Evolutionary conservation across 208 protist species (phyloP), one percentile per base, ranked within the genome.

Genomic region (Leishmania amazonensis): DNA sequence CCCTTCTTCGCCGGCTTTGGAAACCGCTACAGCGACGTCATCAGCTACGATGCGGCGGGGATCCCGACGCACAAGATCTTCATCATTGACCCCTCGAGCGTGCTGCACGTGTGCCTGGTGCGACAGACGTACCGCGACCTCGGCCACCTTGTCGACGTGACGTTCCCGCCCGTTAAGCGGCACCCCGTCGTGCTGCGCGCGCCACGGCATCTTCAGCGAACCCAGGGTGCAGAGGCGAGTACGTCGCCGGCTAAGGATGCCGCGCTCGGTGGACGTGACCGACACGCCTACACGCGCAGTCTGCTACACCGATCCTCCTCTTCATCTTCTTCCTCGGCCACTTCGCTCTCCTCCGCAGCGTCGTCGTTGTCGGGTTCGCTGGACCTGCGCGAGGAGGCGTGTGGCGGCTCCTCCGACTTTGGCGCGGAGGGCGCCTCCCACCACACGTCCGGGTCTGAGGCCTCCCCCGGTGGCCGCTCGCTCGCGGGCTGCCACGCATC

Each of bases 1-100:
- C 96, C 95, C 1, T 98, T 98, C 77, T 98, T 97, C 73, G 96
- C 94, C 17, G 97, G 95, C 1, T 99, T 98, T 77, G 97, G 97
- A 31, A 99, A 99, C 78, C 92, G 97, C 75, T 87, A 91, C 80
- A 97, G 89, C 75, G 97, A 99, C 80, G 86, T 94, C n/a, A 86
- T 95, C 58, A 94, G 93, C 84, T 99, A 99, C 88, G 83, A 87
- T 38, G 91, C 91, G 15, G 94, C 91, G 21, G 81, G 87, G 21
- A 93, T 99, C 49, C 89, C 92, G n/a, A 78, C 83, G 73, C 89
- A 95, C 80, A 92, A 91, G 74, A 96, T 97, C 53, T 98, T 97
- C 72, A 94, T 98, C 54, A 96, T 99, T 45, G 93, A 98, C 81
- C 83, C 91, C 2, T 87, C 91, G 1, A 96, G 93, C 74, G 87